These are phyloP conservation scores for Starmerella bombi DNA, from an alignment of 805 yeast genomes.

Conservation along the genomic window DNA sequence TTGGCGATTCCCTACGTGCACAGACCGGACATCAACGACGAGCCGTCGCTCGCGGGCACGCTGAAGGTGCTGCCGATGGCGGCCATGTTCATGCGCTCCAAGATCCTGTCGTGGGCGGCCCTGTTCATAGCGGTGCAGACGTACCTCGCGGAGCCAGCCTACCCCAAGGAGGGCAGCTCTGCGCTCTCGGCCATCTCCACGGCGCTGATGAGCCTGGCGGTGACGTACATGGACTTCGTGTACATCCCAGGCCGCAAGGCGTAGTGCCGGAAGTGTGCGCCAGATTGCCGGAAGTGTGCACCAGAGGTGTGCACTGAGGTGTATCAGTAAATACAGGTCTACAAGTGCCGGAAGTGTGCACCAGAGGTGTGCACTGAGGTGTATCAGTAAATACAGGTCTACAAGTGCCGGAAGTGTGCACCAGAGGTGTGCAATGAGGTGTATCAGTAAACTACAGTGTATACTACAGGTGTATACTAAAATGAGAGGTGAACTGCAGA, in stretches of 20 bases:
- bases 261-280: too few relatives aligned
- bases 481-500: too few relatives aligned
- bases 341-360: too few relatives aligned
- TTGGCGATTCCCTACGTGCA: conserved; percentile 27
- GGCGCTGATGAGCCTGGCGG: conserved; percentile 25
- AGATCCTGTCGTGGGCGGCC: conserved; percentile 29
- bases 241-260: conserved; percentile 24
- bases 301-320: too few relatives aligned
- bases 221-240: conserved; percentile 28
- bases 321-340: too few relatives aligned
- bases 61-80: conserved; percentile 28
- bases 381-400: too few relatives aligned
- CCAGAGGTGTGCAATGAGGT: too few relatives aligned
- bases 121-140: conserved; percentile 27
- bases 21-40: conserved; percentile 17
- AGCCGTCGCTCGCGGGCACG: conserved; percentile 17
- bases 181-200: conserved; percentile 24
- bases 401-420: too few relatives aligned
- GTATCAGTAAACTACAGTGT: too few relatives aligned
- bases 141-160: conserved; percentile 25
- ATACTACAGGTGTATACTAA: too few relatives aligned
- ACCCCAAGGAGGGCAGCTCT: conserved; percentile 19
- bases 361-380: too few relatives aligned
- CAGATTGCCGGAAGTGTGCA: too few relatives aligned
- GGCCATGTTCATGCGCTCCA: conserved; percentile 30